phyloP scores from a whole-genome alignment of 148 eudicot species.

The Drosera capensis region DNA sequence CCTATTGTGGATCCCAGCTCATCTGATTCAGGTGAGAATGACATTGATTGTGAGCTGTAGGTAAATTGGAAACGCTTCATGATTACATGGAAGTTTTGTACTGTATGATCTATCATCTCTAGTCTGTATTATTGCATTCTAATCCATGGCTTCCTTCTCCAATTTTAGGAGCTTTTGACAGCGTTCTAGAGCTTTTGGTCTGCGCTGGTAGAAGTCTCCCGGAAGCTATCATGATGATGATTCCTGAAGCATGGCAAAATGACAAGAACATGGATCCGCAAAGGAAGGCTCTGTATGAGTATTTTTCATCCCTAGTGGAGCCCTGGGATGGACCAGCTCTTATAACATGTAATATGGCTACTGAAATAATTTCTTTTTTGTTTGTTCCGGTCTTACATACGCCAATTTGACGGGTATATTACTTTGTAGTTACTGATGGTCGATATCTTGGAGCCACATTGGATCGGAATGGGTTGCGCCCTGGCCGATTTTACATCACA shows the following conservation, averaged over 20 bases:
- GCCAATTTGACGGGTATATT: conserved; percentile 7
- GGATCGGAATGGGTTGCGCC: conserved; percentile 94
- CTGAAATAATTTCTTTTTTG: no score
- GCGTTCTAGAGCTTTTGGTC: conserved; percentile 87
- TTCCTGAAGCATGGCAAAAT: conserved; percentile 99
- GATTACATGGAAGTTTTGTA: no score
- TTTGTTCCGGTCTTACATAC: neutral
- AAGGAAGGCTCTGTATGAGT: conserved; percentile 76
- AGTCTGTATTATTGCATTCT: neutral
- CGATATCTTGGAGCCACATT: conserved; percentile 96
- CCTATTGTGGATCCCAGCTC: conserved; percentile 96
- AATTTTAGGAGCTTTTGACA: conserved; percentile 77
- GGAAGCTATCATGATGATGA: conserved; percentile 99
- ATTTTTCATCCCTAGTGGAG: conserved; percentile 85
- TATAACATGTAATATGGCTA: conserved; percentile 55
- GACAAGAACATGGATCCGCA: conserved; percentile 95
- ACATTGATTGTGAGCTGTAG: no score
- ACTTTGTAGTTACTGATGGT: conserved; percentile 84
- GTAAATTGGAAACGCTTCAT: no score
- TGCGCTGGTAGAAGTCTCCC: conserved; percentile 99
- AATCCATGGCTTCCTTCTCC: neutral
- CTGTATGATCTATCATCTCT: no score
- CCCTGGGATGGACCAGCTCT: conserved; percentile 99
- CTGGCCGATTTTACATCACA: conserved; percentile 87
- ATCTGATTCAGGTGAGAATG: conserved; percentile 74